Percentiles rank a stretch among this genome's conserved stretches.
Evolutionary conservation across 805 yeast genomes (phyloP).

Genomic region (Trichomonascus vanleenenianus): DNA sequence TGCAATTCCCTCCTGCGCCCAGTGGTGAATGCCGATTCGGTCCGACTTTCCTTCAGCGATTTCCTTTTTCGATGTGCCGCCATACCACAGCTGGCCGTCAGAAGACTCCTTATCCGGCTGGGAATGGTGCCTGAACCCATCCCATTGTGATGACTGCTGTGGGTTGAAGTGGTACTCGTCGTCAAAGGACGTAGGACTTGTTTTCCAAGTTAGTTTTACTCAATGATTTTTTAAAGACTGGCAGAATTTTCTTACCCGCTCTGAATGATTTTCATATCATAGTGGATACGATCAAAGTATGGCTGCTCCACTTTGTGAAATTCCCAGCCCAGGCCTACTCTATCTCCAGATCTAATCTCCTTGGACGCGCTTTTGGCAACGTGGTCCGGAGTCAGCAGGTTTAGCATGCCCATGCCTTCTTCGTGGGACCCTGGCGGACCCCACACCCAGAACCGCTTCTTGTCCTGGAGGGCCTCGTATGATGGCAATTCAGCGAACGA

Average conservation of each 20-base stretch:
- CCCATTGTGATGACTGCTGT: constrained; percentile 29
- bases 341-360: constrained; percentile 19
- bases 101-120: constrained; percentile 12
- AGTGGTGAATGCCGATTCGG: constrained; percentile 17
- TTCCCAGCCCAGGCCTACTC: constrained; percentile 20
- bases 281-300: constrained; percentile 9
- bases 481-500: constrained; percentile 13
- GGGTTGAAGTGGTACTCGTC: constrained; percentile 27
- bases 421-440: constrained; percentile 22
- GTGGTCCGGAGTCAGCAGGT: constrained; percentile 19
- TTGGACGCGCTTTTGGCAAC: constrained; percentile 15
- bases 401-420: constrained; percentile 23
- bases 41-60: constrained; percentile 12
- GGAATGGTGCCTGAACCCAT: constrained; percentile 27
- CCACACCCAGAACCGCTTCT: constrained; percentile 23
- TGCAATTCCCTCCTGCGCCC: constrained; percentile 28
- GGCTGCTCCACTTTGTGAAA: constrained; percentile 17
- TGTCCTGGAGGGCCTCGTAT: constrained; percentile 18
- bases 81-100: constrained; percentile 16
- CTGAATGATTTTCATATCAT: constrained; percentile 1
- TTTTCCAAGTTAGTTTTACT: background rate
- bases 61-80: constrained; percentile 19
- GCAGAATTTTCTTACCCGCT: background rate
- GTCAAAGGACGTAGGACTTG: constrained; percentile 18
- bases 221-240: background rate